Evolutionary conservation across 306 rosid species (phyloP).

Genomic region (Corylus heterophylla): DNA sequence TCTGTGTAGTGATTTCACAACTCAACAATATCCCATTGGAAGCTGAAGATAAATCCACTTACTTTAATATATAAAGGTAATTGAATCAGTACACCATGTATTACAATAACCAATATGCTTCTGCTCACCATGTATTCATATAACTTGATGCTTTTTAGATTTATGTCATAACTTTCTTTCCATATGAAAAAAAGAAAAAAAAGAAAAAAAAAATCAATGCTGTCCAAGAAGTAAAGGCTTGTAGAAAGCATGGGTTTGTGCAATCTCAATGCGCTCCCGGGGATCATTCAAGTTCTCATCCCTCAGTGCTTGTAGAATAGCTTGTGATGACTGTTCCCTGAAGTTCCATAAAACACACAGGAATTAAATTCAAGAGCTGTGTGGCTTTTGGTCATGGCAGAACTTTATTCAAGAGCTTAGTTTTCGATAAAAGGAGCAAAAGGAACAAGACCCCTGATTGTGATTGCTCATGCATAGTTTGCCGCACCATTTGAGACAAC

Average conservation of each 20-base stretch:
- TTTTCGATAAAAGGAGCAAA: background rate
- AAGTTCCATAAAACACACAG: conserved; percentile 8
- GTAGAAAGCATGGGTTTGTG: conserved; percentile 88
- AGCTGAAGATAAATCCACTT: conserved; percentile 4
- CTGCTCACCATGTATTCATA: conserved; percentile 21
- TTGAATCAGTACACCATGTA: conserved; percentile 26
- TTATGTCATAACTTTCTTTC: conserved; percentile 29
- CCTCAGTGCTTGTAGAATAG: conserved; percentile 81
- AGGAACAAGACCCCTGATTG: background rate
- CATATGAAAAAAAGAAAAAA: conserved; percentile 25
- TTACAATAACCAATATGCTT: conserved; percentile 24
- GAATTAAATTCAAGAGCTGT: background rate
- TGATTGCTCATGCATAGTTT: background rate
- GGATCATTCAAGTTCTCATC: conserved; percentile 93
- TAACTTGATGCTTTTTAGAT: conserved; percentile 24
- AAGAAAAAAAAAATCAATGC: conserved; percentile 37
- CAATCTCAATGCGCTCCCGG: conserved; percentile 86
- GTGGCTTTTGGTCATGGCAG: background rate
- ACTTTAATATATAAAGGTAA: conserved; percentile 22
- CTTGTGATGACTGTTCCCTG: conserved; percentile 81
- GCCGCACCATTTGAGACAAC: background rate
- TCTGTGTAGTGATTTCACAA: background rate
- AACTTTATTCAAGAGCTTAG: background rate
- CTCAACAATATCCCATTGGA: background rate
- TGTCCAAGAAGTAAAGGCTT: conserved; percentile 87